Evolutionary conservation across 2,329 filamentous ascomycete genomes (phyloP).

Genomic region (Colletotrichum eleusines): DNA sequence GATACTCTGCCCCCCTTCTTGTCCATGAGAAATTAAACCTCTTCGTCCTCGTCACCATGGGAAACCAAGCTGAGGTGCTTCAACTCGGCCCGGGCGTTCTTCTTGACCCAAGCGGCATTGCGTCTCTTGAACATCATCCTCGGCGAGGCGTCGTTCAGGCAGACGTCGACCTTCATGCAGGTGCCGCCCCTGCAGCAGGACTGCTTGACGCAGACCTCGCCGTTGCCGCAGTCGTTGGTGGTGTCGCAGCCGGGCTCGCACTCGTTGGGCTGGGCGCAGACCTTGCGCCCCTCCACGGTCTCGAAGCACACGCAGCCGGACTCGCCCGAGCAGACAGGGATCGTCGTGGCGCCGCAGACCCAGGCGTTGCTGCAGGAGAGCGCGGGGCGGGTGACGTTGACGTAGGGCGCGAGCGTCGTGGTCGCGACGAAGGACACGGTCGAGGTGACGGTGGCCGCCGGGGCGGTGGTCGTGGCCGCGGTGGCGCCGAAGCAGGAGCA

Average conservation of each 20-base stretch:
- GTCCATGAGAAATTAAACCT: not conserved
- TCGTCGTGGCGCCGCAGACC: slow-evolving; percentile 23
- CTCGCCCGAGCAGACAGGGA: slow-evolving; percentile 20
- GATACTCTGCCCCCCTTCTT: no score
- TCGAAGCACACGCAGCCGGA: slow-evolving; percentile 35
- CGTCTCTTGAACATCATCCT: slow-evolving; percentile 37
- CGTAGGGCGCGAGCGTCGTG: slow-evolving; percentile 17
- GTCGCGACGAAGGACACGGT: slow-evolving; percentile 52
- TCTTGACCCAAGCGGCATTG: slow-evolving; percentile 25
- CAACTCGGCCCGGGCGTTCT: slow-evolving; percentile 2
- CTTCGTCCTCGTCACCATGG: slow-evolving; percentile 14
- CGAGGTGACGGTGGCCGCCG: slow-evolving; percentile 53
- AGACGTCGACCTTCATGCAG: slow-evolving; percentile 38
- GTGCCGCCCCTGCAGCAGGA: slow-evolving; percentile 31
- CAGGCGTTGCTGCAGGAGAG: slow-evolving; percentile 19
- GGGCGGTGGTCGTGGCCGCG: slow-evolving; percentile 49
- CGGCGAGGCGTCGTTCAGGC: slow-evolving; percentile 20
- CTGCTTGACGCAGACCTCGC: slow-evolving; percentile 38
- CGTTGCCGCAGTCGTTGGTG: slow-evolving; percentile 22
- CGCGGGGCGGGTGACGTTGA: slow-evolving; percentile 27
- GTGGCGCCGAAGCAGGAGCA: slow-evolving; percentile 48
- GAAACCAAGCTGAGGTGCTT: slow-evolving; percentile 25
- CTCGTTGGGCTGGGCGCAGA: slow-evolving; percentile 33
- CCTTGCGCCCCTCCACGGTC: slow-evolving; percentile 26
- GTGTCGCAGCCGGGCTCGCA: slow-evolving; percentile 23